Conservation (phyloP, 306 rosid species). For the Cicer yamashitae region DNA sequence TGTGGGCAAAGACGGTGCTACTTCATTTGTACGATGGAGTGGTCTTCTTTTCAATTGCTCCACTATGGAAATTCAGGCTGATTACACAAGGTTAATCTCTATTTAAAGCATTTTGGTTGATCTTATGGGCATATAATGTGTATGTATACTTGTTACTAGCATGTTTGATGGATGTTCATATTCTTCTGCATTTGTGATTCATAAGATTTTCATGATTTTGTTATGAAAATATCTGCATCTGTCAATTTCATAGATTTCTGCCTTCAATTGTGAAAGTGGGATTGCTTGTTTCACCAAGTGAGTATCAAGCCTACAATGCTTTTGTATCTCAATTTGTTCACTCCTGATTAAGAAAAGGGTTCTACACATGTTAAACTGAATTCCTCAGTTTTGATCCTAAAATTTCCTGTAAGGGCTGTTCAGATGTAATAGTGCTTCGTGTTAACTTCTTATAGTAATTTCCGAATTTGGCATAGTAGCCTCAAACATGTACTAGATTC, state of each 20-base stretch:
- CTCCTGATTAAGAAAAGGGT: not conserved
- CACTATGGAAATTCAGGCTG: conserved; percentile 86
- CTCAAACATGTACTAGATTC: too few species aligned
- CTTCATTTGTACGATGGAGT: conserved; percentile 81
- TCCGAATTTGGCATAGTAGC: too few species aligned
- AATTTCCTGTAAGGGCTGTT: not conserved
- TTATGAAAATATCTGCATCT: not conserved
- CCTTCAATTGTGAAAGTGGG: not conserved
- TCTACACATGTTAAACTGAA: not conserved
- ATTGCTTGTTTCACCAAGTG: not conserved
- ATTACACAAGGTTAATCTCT: conserved; percentile 72
- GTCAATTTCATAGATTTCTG: conserved; percentile 8
- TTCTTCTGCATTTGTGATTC: conserved; percentile 9
- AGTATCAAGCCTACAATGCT: not conserved
- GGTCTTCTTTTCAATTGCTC: conserved; percentile 85
- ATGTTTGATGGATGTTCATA: not conserved
- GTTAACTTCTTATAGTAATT: not conserved
- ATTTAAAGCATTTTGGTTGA: conserved; percentile 28
- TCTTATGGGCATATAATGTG: conserved; percentile 37
- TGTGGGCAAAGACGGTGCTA: conserved; percentile 57
- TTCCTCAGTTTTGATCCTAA: too few species aligned
- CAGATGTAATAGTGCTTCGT: not conserved
- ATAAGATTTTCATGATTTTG: conserved; percentile 19
- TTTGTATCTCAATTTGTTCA: not conserved
- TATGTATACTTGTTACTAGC: conserved; percentile 40